Evolutionary conservation across 768 basidiomycete species (phyloP), one percentile per base, ranked within the genome.

Genomic region (Trametes cingulata): DNA sequence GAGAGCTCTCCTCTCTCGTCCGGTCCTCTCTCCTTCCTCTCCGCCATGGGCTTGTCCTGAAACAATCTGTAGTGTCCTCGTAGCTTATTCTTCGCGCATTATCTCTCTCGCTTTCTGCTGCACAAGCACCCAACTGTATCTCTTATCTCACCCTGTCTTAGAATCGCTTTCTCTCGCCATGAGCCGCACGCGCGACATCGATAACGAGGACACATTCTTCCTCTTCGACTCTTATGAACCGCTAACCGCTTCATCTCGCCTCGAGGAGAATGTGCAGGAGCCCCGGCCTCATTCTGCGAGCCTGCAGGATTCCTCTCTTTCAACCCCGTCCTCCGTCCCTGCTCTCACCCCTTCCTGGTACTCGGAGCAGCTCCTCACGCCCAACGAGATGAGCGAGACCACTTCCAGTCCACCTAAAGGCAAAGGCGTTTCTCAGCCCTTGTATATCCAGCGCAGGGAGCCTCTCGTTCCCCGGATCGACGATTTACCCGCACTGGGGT

Each of bases 131-230:
- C 56, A 20, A 8, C 24, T 58, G 63, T 67, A 64, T 67, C 63
- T 63, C 57, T 62, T 64, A 67, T 67, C 66, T 53, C 61, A 54
- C 46, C 25, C 37, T 33, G 55, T 15, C 66, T 62, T 62, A 66
- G 66, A 67, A 67, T 68, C 54, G 43, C 65, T 41, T 47, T 35
- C 68, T 72, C 69, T 65, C 62, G 64, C 63, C 74, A 80, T 80
- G 78, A 73, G 75, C 74, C 72, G 72, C 60, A 68, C 66, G 56
- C 61, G 62, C 66, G 70, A 65, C 71, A 78, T 80, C 80, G 82
- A 85, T 82, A 81, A 80, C 77, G 77, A 80, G 54, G 77, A 79
- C 63, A 50, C 76, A 45, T 65, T 85, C 68, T 82, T 83, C 69
- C 75, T 78, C 56, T 82, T 83, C 66, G 82, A 82, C 67, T 69